Evolutionary conservation across 164 flowering plant species (phyloP).

Genomic region (Magnolia sinica): DNA sequence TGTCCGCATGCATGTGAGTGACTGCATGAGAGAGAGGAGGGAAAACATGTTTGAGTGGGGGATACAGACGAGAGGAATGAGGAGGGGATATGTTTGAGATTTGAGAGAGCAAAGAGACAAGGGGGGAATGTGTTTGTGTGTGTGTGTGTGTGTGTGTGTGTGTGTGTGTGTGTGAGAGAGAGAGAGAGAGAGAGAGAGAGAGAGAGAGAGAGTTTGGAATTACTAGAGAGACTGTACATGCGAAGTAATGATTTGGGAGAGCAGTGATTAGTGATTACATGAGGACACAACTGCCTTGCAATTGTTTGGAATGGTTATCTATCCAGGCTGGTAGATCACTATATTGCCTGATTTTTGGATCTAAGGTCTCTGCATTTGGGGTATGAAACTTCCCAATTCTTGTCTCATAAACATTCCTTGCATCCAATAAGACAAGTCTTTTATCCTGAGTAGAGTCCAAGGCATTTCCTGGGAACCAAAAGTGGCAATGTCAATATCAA

Average conservation of each 20-base stretch:
- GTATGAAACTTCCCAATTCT: slow-evolving; percentile 83
- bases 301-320: slow-evolving; percentile 56
- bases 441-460: slow-evolving; percentile 26
- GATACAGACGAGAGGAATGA: too few relatives aligned
- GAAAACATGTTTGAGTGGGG: too few relatives aligned
- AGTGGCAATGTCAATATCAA: neutral
- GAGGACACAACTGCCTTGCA: slow-evolving; percentile 67
- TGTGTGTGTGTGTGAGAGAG: too few relatives aligned
- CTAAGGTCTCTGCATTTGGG: slow-evolving; percentile 72
- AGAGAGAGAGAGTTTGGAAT: too few relatives aligned
- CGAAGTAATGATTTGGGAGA: neutral
- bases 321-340: slow-evolving; percentile 91
- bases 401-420: slow-evolving; percentile 91
- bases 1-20: too few relatives aligned
- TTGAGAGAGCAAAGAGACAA: too few relatives aligned
- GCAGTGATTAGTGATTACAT: slow-evolving; percentile 57
- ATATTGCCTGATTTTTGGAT: slow-evolving; percentile 88
- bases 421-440: slow-evolving; percentile 67
- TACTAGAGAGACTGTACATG: neutral
- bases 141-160: too few relatives aligned
- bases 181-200: too few relatives aligned
- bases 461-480: slow-evolving; percentile 24
- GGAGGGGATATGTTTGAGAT: too few relatives aligned
- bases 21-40: too few relatives aligned
- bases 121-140: too few relatives aligned